These are phyloP conservation scores for Solanum hybrid DNA, from an alignment of 305 asterid species.

Conservation along the genomic window DNA sequence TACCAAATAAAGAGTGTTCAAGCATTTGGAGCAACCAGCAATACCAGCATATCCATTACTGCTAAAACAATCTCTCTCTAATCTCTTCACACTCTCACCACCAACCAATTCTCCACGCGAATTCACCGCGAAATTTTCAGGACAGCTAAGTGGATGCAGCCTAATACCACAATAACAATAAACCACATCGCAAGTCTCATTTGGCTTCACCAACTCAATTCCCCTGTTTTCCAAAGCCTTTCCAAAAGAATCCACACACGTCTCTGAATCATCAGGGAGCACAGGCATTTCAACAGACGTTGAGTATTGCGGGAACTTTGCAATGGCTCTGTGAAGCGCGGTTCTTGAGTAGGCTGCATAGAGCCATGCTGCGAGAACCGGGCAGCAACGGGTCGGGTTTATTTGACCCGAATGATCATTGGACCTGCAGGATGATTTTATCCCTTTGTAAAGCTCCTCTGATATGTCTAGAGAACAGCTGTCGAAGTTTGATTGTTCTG, in stretches of 20 bases:
- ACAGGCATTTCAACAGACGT: constrained; percentile 64
- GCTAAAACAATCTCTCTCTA: constrained; percentile 61
- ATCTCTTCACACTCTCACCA: constrained; percentile 38
- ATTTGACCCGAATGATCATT: constrained; percentile 32
- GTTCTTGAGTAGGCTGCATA: constrained; percentile 74
- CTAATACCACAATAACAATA: constrained; percentile 82
- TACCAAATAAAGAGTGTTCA: constrained; percentile 49
- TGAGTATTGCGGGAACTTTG: constrained; percentile 15
- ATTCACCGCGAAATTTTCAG: constrained; percentile 46
- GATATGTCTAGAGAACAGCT: constrained; percentile 70
- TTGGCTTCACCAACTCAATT: constrained; percentile 43
- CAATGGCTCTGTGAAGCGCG: constrained; percentile 29
- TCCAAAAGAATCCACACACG: constrained; percentile 64
- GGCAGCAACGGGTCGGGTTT: constrained; percentile 76
- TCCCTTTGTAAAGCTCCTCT: constrained; percentile 51
- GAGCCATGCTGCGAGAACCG: constrained; percentile 83
- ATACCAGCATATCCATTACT: constrained; percentile 30
- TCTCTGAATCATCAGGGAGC: constrained; percentile 84
- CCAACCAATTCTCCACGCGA: constrained; percentile 47
- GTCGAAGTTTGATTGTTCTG: constrained; percentile 55
- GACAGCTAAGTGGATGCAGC: constrained; percentile 71
- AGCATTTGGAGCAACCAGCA: constrained; percentile 69
- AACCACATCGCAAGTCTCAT: constrained; percentile 74
- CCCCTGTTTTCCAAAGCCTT: constrained; percentile 58
- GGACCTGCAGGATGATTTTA: constrained; percentile 58